Evolutionary conservation across 192 early-diverging fungal species (phyloP).

Genomic region (Backusella australiensis): DNA sequence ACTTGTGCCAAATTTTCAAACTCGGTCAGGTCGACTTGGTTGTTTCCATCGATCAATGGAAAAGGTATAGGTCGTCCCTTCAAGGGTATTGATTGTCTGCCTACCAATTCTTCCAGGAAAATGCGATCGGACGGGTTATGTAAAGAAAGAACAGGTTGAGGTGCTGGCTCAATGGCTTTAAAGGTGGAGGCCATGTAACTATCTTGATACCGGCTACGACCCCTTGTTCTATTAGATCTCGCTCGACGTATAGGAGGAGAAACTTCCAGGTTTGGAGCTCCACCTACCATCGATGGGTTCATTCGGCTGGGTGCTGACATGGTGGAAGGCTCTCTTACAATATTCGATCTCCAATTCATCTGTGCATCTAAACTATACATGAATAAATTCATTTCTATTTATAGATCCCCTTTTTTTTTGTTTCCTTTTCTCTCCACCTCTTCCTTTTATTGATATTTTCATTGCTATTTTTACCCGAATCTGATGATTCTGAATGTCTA

Average conservation of each 20-base stretch:
- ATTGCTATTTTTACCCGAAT: constrained; percentile 9
- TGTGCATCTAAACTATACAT: neutral
- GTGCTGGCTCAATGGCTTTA: constrained; percentile 34
- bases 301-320: constrained; percentile 13
- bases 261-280: neutral
- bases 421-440: neutral
- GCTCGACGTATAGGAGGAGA: neutral
- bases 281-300: neutral
- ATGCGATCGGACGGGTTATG: constrained; percentile 21
- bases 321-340: constrained; percentile 7
- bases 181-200: constrained; percentile 31
- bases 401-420: neutral
- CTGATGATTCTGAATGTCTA: neutral
- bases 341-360: neutral
- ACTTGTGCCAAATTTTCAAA: constrained; percentile 69
- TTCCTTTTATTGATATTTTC: neutral
- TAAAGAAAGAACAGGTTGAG: constrained; percentile 10
- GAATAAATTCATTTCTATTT: constrained; percentile 4
- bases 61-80: constrained; percentile 47
- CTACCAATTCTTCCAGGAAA: constrained; percentile 39
- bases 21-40: constrained; percentile 38
- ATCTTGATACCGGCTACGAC: constrained; percentile 27
- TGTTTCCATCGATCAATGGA: constrained; percentile 32
- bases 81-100: constrained; percentile 53
- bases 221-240: neutral